phyloP scores from a whole-genome alignment of 441 rosid species.

The Capsella rubella region DNA sequence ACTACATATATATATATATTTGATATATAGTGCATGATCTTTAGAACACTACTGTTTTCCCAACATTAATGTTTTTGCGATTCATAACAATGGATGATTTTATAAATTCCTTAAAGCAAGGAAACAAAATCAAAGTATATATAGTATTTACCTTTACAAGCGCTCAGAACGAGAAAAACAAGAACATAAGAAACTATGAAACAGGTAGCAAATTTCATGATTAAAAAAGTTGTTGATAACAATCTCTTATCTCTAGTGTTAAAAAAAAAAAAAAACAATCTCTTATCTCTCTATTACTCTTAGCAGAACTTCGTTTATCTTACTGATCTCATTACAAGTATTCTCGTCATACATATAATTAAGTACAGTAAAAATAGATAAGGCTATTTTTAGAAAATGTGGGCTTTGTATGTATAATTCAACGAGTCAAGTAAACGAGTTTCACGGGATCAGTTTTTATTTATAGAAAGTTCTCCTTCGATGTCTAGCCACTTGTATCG shows the following conservation, averaged over 20 bases:
- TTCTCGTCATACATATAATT: slow-evolving; percentile 8
- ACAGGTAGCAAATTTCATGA: slow-evolving; percentile 32
- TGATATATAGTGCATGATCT: background rate
- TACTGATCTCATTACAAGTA: background rate
- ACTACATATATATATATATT: background rate
- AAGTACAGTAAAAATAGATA: slow-evolving; percentile 5
- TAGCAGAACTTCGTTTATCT: background rate
- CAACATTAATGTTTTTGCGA: background rate
- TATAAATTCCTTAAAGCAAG: background rate
- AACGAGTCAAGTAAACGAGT: slow-evolving; percentile 5
- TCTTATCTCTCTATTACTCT: background rate
- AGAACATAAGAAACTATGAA: slow-evolving; percentile 14
- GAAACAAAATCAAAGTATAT: background rate
- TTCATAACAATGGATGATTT: too few relatives aligned
- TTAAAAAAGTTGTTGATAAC: background rate
- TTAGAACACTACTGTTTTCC: background rate
- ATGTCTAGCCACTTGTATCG: background rate
- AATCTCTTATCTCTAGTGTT: background rate
- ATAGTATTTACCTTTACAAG: slow-evolving; percentile 4
- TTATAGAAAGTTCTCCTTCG: background rate
- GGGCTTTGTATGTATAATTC: background rate
- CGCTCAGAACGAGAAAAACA: slow-evolving; percentile 5
- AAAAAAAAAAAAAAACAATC: too few relatives aligned
- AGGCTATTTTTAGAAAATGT: background rate
- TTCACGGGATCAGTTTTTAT: slow-evolving; percentile 2